phyloP scores from a whole-genome alignment of 768 basidiomycete genomes.

The Rhodotorula graminis region DNA sequence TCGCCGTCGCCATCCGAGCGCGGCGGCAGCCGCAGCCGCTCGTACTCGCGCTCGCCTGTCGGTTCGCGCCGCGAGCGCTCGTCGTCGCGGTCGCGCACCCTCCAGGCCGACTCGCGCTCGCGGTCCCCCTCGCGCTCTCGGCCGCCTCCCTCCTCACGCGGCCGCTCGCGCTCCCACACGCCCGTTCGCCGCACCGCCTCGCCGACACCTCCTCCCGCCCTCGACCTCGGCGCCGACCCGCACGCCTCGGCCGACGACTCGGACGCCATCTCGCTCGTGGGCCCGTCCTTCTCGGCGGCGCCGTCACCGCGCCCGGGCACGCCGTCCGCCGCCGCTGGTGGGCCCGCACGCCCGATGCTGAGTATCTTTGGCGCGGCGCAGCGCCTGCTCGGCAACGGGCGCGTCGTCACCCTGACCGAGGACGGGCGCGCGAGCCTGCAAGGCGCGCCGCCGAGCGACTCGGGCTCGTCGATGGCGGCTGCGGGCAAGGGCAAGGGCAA shows the following conservation, averaged over 20 bases:
- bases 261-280: slow-evolving; percentile 23
- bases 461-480: neutral
- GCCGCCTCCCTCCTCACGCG: neutral
- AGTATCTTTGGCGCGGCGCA: slow-evolving; percentile 32
- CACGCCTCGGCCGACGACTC: neutral
- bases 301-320: neutral
- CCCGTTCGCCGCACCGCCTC: neutral
- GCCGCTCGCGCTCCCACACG: slow-evolving; percentile 23
- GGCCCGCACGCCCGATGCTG: neutral
- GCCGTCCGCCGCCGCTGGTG: neutral
- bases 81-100: neutral
- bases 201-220: slow-evolving; percentile 2
- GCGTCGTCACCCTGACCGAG: slow-evolving; percentile 8
- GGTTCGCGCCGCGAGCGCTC: neutral
- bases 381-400: slow-evolving; percentile 16
- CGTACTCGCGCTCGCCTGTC: neutral
- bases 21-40: neutral
- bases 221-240: too few species aligned
- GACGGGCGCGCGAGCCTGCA: slow-evolving; percentile 3
- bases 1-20: neutral
- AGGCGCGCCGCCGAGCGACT: neutral
- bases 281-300: neutral
- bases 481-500: neutral
- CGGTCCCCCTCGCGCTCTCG: neutral
- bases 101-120: neutral